Conservation (phyloP, 345 rosid genomes). For the Citrus mangshanensis region DNA sequence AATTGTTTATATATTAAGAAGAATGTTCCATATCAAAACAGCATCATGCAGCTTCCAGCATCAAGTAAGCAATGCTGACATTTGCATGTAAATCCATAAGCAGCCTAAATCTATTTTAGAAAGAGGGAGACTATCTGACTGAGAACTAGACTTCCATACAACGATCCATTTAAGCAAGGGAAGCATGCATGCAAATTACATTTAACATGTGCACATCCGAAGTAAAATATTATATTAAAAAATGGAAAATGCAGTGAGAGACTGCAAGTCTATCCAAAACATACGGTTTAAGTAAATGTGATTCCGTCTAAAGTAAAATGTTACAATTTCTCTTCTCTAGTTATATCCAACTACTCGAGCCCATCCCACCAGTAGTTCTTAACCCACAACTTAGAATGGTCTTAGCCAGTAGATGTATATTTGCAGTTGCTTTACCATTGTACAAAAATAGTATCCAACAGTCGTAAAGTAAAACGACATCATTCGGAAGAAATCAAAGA, state of each 20-base stretch:
- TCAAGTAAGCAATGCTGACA: neutral
- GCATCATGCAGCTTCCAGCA: neutral
- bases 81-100: neutral
- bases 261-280: neutral
- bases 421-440: conserved; percentile 61
- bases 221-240: neutral
- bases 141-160: neutral
- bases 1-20: conserved; percentile 13
- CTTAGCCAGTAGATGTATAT: neutral
- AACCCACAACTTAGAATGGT: neutral
- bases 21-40: neutral
- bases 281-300: neutral
- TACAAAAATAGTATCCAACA: conserved; percentile 91
- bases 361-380: neutral
- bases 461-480: conserved; percentile 96
- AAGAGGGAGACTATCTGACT: neutral
- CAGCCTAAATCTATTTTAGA: neutral
- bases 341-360: neutral
- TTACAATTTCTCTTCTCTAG: neutral
- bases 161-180: neutral
- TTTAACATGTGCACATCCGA: neutral
- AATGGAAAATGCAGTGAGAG: neutral
- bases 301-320: neutral
- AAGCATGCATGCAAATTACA: neutral
- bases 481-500: conserved; percentile 96